Base-by-base conservation (phyloP, 495 filamentous ascomycete genomes). In the Neurospora sp. region DNA sequence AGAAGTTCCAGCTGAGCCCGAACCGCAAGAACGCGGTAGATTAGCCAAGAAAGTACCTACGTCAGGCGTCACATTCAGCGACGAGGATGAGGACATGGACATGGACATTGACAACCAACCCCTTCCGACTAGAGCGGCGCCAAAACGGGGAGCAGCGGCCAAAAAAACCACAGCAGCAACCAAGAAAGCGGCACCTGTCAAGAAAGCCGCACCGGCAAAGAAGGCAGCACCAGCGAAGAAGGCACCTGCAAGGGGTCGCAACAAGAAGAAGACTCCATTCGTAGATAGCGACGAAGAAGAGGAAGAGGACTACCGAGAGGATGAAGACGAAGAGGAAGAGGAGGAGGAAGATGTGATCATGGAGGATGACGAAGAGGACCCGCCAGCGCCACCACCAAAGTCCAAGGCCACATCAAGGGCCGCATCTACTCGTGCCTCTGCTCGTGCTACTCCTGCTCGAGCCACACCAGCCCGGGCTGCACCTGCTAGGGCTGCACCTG, bases 311-410 rank as follows among this genome's bases (percentile, higher is more conserved):
- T 86, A 83, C 79, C 82, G 82, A 82, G 89, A 91, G 8, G 90
- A 93, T 40, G 90, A 92, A 8, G 87, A 86, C 5, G 85, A 86
- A 8, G 86, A 86, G 20, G 86, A 86, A 14, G 86, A 89, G 1
- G 88, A 89, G 2, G 86, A 87, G 40, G 89, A 90, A 68, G 90
- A 93, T 72, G 88, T 79, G 80, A 86, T 84, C 80, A 82, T 83
- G 84, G 89, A 91, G 7, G 90, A 93, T 42, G 90, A 92, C 8
- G 87, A 87, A 6, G 85, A 86, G 7, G 86, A 86, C n/a, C 80
- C 76, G 7, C 80, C 79, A 9, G 78, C 77, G 31, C 82, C 81
- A 42, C 69, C 73, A 59, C 20, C 74, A 1, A 73, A 71, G 40
- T 35, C 75, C 12, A 70, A 61, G 53, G 14, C 53, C 53, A 61